Percentiles rank a stretch among this genome's conserved stretches.
phyloP scores from a whole-genome alignment of 495 filamentous ascomycete species.

The Amphirosellinia nigrospora region DNA sequence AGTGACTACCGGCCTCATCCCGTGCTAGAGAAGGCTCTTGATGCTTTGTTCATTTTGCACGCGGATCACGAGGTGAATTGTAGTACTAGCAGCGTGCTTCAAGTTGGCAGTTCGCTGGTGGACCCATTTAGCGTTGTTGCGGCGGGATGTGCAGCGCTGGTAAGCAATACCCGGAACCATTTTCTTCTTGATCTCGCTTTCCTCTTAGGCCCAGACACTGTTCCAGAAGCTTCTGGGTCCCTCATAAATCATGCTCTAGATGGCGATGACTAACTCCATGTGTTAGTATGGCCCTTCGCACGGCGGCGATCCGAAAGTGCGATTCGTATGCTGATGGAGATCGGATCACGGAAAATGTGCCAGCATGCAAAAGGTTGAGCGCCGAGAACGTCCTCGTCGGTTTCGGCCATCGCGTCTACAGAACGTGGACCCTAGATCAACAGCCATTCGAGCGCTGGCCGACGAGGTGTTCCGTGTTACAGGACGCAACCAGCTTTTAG shows the following conservation, averaged over 20 bases:
- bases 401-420: slow-evolving; percentile 63
- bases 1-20: slow-evolving; percentile 43
- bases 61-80: slow-evolving; percentile 61
- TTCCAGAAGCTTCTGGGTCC: too few species aligned
- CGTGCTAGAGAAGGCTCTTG: slow-evolving; percentile 43
- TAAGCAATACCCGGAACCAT: too few species aligned
- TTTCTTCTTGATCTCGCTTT: too few species aligned
- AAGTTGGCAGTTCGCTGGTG: slow-evolving; percentile 53
- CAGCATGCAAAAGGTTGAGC: slow-evolving; percentile 55
- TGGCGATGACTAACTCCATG: too few species aligned
- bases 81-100: slow-evolving; percentile 60
- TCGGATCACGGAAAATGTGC: slow-evolving; percentile 52
- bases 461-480: slow-evolving; percentile 47
- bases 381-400: slow-evolving; percentile 59
- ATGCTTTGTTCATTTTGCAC: slow-evolving; percentile 50
- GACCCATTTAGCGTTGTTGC: slow-evolving; percentile 56
- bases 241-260: too few species aligned
- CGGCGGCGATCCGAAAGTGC: slow-evolving; percentile 63
- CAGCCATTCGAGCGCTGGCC: slow-evolving; percentile 52
- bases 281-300: slow-evolving; percentile 64
- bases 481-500: slow-evolving; percentile 49
- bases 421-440: slow-evolving; percentile 56
- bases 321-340: slow-evolving; percentile 53
- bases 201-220: too few species aligned
- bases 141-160: slow-evolving; percentile 50